Conservation (phyloP, 2,329 filamentous ascomycete genomes). For the Phaeosphaeriaceae sp. region DNA sequence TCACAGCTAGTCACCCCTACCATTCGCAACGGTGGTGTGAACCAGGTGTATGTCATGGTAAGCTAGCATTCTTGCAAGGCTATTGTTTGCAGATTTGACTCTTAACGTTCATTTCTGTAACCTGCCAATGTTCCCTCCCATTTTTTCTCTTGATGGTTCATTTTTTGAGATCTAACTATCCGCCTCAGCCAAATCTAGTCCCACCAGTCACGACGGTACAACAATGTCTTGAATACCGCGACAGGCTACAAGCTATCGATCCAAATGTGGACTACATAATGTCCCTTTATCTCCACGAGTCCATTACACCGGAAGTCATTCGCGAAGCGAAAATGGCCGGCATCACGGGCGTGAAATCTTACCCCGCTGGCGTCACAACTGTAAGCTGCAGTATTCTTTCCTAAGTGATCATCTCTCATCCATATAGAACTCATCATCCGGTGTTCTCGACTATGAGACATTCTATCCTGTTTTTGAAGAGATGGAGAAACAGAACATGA, state of each 20-base stretch:
- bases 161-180: background rate
- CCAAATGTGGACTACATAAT: constrained; percentile 59
- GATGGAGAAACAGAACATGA: constrained; percentile 82
- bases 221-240: constrained; percentile 55
- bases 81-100: background rate
- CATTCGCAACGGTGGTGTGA: constrained; percentile 58
- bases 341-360: constrained; percentile 75
- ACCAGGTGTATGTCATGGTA: constrained; percentile 63
- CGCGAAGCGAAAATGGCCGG: constrained; percentile 74
- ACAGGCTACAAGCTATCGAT: constrained; percentile 52
- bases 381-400: constrained; percentile 17
- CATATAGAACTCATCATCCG: constrained; percentile 62
- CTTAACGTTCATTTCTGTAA: background rate
- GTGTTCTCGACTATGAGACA: constrained; percentile 71
- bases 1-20: constrained; percentile 58
- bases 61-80: constrained; percentile 20
- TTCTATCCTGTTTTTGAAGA: constrained; percentile 85
- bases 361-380: constrained; percentile 58
- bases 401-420: constrained; percentile 28
- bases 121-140: background rate
- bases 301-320: constrained; percentile 62
- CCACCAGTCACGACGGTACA: constrained; percentile 58
- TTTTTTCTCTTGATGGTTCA: background rate
- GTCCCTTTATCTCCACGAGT: constrained; percentile 59
- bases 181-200: constrained; percentile 56